phyloP scores from a whole-genome alignment of 2,329 filamentous ascomycete genomes.

The Aspergillus tamarii region DNA sequence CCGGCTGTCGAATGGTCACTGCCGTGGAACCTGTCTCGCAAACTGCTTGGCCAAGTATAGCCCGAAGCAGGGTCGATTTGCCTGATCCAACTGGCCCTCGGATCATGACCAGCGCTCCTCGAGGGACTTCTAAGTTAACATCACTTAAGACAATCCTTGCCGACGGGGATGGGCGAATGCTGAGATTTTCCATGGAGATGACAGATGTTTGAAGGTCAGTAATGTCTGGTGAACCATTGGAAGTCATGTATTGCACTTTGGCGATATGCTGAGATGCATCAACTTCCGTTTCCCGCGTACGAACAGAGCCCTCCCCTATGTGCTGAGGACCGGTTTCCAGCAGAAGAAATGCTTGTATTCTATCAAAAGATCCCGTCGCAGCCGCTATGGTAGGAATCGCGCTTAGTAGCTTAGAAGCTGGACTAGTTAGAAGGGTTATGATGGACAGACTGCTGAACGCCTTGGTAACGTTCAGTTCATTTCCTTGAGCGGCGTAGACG shows the following conservation, averaged over 20 bases:
- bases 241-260: too few relatives aligned
- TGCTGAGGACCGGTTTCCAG: too few relatives aligned
- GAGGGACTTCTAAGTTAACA: not conserved
- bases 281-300: too few relatives aligned
- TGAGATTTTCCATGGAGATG: too few relatives aligned
- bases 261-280: too few relatives aligned
- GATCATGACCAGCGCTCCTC: slow-evolving; percentile 10
- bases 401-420: slow-evolving; percentile 23
- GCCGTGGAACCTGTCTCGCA: not conserved
- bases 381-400: slow-evolving; percentile 19
- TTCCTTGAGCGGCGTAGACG: slow-evolving; percentile 16
- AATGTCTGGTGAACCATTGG: too few relatives aligned
- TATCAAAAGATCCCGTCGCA: slow-evolving; percentile 20
- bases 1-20: not conserved
- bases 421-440: slow-evolving; percentile 26
- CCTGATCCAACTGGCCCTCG: slow-evolving; percentile 18
- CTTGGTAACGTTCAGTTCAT: slow-evolving; percentile 8
- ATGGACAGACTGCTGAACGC: slow-evolving; percentile 28
- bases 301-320: too few relatives aligned
- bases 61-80: slow-evolving; percentile 16
- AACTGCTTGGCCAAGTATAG: slow-evolving; percentile 8
- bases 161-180: too few relatives aligned
- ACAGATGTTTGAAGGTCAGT: too few relatives aligned
- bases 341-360: slow-evolving; percentile 21
- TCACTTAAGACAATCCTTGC: not conserved